Conservation (phyloP, 768 basidiomycete genomes). For the Boletus coccyginus region DNA sequence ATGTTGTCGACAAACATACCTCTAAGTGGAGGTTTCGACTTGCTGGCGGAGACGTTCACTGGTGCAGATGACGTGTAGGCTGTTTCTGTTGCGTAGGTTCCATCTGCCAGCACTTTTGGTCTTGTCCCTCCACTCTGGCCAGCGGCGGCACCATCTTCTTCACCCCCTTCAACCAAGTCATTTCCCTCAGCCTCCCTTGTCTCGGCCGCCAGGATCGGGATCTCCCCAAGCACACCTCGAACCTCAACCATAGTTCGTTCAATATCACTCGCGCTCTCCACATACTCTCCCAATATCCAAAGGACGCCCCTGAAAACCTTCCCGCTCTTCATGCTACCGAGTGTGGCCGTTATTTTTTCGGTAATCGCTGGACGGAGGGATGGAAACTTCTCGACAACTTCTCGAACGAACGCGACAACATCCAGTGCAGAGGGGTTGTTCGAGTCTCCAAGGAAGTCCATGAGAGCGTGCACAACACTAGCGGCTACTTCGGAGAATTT, state of each 20-base stretch:
- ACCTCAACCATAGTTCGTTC: conserved; percentile 72
- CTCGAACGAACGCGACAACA: conserved; percentile 85
- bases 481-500: conserved; percentile 97
- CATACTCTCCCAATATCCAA: conserved; percentile 99
- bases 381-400: conserved; percentile 98
- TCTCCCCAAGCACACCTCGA: conserved; percentile 86
- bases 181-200: conserved; percentile 68
- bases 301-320: conserved; percentile 96
- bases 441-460: conserved; percentile 93
- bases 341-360: conserved; percentile 78
- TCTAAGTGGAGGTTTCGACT: conserved; percentile 89
- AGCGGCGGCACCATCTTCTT: conserved; percentile 38
- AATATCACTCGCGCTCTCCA: conserved; percentile 65
- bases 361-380: conserved; percentile 76
- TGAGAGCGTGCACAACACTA: conserved; percentile 88
- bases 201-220: conserved; percentile 94
- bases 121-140: conserved; percentile 46
- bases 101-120: conserved; percentile 88
- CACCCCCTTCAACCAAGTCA: conserved; percentile 44
- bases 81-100: conserved; percentile 97
- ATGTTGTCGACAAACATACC: conserved; percentile 39
- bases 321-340: conserved; percentile 88
- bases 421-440: conserved; percentile 95
- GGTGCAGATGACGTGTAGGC: conserved; percentile 68
- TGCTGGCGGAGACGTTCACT: conserved; percentile 75